These are phyloP conservation scores for Uronychia setigera DNA, from an alignment of 73 alveolate genomes.

Conservation along the genomic window DNA sequence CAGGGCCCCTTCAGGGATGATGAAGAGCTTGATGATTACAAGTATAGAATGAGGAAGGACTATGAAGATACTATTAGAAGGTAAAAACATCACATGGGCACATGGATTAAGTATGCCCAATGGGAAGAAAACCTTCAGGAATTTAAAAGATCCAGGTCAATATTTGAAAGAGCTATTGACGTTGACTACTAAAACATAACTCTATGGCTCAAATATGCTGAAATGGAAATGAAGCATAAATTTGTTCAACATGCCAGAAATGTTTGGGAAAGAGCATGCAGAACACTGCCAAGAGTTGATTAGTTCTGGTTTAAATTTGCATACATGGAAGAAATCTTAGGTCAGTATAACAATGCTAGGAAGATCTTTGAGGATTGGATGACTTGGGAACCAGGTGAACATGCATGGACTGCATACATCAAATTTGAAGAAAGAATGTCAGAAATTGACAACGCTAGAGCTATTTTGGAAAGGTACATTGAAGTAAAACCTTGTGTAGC, in stretches of 20 bases:
- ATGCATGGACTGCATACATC: slow-evolving; percentile 94
- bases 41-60: slow-evolving; percentile 89
- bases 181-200: slow-evolving; percentile 94
- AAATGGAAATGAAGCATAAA: slow-evolving; percentile 99
- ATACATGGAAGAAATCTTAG: slow-evolving; percentile 97
- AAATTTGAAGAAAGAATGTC: slow-evolving; percentile 97
- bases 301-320: slow-evolving; percentile 98
- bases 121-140: slow-evolving; percentile 89
- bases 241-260: slow-evolving; percentile 99
- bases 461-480: slow-evolving; percentile 86
- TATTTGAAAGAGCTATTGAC: slow-evolving; percentile 98
- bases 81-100: slow-evolving; percentile 90
- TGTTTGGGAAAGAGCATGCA: slow-evolving; percentile 98
- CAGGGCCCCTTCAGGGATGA: slow-evolving; percentile 89
- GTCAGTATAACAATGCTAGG: slow-evolving; percentile 93
- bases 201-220: slow-evolving; percentile 98
- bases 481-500: slow-evolving; percentile 85
- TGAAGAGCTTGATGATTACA: slow-evolving; percentile 95
- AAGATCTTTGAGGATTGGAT: slow-evolving; percentile 96
- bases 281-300: slow-evolving; percentile 95
- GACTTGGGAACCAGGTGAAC: slow-evolving; percentile 96
- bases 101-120: slow-evolving; percentile 97
- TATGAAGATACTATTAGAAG: slow-evolving; percentile 94
- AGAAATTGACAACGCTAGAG: slow-evolving; percentile 84
- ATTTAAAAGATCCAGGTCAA: slow-evolving; percentile 96